These are phyloP conservation scores for Pichia paraexigua DNA, from an alignment of 805 yeast genomes.

Conservation along the genomic window DNA sequence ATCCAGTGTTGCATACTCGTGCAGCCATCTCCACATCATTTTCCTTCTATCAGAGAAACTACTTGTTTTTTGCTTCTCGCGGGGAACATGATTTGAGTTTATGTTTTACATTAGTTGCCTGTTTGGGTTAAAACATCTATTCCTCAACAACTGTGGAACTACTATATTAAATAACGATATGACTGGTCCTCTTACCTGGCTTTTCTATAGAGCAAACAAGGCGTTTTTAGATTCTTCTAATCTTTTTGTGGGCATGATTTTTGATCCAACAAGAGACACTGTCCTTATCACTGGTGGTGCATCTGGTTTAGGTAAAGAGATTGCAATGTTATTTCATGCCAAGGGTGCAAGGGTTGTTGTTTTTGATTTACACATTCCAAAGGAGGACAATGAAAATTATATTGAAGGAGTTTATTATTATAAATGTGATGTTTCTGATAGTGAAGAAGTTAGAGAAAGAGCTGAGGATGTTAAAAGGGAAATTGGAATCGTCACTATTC, in stretches of 20 bases:
- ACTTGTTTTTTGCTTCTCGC: background rate
- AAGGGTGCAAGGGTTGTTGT: constrained; percentile 50
- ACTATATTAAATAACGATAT: constrained; percentile 5
- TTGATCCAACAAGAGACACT: constrained; percentile 49
- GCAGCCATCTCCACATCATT: background rate
- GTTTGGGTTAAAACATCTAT: background rate
- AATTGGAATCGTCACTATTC: constrained; percentile 54
- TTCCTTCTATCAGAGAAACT: background rate
- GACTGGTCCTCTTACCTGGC: constrained; percentile 24
- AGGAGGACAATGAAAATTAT: constrained; percentile 21
- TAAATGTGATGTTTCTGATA: constrained; percentile 62
- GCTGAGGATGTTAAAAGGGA: constrained; percentile 35
- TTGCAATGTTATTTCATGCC: constrained; percentile 40
- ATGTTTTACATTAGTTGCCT: background rate
- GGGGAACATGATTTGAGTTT: background rate
- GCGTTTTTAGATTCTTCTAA: constrained; percentile 29
- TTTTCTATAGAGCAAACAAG: constrained; percentile 22
- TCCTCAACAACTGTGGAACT: background rate
- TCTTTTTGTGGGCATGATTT: constrained; percentile 40
- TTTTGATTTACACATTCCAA: constrained; percentile 49
- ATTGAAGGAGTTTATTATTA: constrained; percentile 43
- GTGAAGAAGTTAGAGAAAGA: constrained; percentile 34
- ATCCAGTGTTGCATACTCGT: background rate
- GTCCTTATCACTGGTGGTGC: constrained; percentile 80
- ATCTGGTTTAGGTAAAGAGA: constrained; percentile 66